phyloP scores from a whole-genome alignment of 306 rosid genomes.

The Acmispon strigosus region DNA sequence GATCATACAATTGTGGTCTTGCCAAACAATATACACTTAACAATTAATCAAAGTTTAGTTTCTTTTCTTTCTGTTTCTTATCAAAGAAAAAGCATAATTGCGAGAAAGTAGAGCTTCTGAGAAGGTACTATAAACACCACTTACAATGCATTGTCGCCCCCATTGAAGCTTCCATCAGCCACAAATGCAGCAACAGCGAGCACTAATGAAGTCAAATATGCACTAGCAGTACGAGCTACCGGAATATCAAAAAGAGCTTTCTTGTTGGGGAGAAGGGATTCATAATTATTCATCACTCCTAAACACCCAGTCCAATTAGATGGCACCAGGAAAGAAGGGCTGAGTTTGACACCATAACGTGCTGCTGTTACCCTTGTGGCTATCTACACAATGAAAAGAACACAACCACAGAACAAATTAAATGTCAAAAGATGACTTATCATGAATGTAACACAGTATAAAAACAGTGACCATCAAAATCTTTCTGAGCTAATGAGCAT shows the following conservation, averaged over 20 bases:
- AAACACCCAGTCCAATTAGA: slow-evolving; percentile 92
- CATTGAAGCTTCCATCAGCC: slow-evolving; percentile 88
- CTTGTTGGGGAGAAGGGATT: slow-evolving; percentile 77
- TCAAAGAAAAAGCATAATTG: neutral
- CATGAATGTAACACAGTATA: neutral
- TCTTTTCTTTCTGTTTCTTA: neutral
- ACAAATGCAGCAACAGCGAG: slow-evolving; percentile 82
- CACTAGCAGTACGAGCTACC: slow-evolving; percentile 80
- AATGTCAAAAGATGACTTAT: neutral
- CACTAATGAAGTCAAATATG: slow-evolving; percentile 70
- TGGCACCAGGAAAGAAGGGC: slow-evolving; percentile 92
- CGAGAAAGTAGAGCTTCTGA: neutral
- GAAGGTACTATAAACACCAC: slow-evolving; percentile 12
- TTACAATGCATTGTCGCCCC: slow-evolving; percentile 91
- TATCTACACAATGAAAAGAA: slow-evolving; percentile 44
- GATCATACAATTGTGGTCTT: neutral
- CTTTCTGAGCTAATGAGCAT: neutral
- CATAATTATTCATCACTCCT: slow-evolving; percentile 93
- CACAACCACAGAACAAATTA: slow-evolving; percentile 1
- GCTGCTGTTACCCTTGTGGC: slow-evolving; percentile 90
- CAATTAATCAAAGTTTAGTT: neutral
- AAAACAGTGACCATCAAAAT: neutral
- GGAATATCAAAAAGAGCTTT: slow-evolving; percentile 88
- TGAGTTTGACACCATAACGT: slow-evolving; percentile 73
- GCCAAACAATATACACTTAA: neutral